These are phyloP conservation scores for Evansstolkia leycettana DNA, from an alignment of 495 filamentous ascomycete species.

Conservation along the genomic window DNA sequence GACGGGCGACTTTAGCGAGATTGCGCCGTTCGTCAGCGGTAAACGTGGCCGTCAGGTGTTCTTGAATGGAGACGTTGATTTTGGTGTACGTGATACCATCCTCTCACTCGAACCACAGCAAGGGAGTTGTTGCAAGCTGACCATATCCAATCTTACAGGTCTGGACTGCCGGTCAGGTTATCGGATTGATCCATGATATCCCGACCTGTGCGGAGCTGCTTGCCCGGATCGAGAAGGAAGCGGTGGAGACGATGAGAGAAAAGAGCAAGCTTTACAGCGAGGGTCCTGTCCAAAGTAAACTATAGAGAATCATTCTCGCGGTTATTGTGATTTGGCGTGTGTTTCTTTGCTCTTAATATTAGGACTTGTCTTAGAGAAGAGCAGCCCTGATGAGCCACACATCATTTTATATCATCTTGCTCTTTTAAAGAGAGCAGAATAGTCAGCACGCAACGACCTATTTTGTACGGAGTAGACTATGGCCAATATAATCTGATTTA, in stretches of 20 bases:
- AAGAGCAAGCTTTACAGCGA: constrained; percentile 25
- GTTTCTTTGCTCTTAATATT: no score
- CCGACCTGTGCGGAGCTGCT: constrained; percentile 49
- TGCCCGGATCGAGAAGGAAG: constrained; percentile 50
- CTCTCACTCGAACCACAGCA: not conserved
- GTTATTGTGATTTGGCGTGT: no score
- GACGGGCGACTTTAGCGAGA: constrained; percentile 82
- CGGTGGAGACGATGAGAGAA: constrained; percentile 37
- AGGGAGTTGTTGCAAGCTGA: constrained; percentile 2
- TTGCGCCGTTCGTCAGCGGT: constrained; percentile 82
- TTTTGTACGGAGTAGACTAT: no score
- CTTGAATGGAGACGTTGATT: constrained; percentile 80
- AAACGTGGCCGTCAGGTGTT: constrained; percentile 89
- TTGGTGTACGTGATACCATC: constrained; percentile 51
- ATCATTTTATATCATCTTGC: no score
- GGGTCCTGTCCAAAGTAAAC: constrained; percentile 23
- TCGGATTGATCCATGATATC: constrained; percentile 58
- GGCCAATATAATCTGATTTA: no score
- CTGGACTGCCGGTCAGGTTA: constrained; percentile 62
- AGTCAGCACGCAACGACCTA: no score
- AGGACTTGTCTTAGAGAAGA: no score
- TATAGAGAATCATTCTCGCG: constrained; percentile 7
- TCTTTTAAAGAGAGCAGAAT: no score
- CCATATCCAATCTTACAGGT: no score
- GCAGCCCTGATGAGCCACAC: no score